These are phyloP conservation scores for Cephaloascus albidus DNA, from an alignment of 805 yeast species.

Conservation along the genomic window DNA sequence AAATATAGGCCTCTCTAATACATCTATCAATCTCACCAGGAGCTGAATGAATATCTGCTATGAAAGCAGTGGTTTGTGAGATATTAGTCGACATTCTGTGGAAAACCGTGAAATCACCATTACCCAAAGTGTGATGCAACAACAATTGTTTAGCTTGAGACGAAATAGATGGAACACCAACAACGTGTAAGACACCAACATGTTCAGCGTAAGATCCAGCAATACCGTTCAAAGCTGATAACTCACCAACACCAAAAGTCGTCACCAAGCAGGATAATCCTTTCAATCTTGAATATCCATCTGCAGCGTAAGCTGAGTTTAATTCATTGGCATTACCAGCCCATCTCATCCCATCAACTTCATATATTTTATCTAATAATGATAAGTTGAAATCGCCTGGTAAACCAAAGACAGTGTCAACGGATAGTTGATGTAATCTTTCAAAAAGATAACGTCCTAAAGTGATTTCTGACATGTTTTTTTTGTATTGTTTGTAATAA, in stretches of 20 bases:
- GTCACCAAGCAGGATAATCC: constrained; percentile 26
- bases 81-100: constrained; percentile 29
- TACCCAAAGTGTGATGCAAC: constrained; percentile 33
- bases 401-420: constrained; percentile 27
- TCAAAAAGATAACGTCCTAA: constrained; percentile 30
- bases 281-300: constrained; percentile 30
- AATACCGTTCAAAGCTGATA: constrained; percentile 26
- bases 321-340: constrained; percentile 34
- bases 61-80: constrained; percentile 25
- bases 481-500: too few relatives aligned
- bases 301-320: constrained; percentile 34
- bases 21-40: constrained; percentile 29
- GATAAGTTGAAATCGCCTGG: constrained; percentile 31
- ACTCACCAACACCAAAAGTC: constrained; percentile 33
- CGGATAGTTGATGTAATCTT: constrained; percentile 26
- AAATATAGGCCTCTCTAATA: constrained; percentile 25
- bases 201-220: constrained; percentile 33
- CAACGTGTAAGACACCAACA: constrained; percentile 28
- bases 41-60: constrained; percentile 22
- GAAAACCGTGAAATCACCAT: constrained; percentile 31
- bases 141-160: constrained; percentile 32
- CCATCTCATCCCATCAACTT: constrained; percentile 30
- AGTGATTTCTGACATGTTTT: constrained; percentile 25
- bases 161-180: constrained; percentile 26
- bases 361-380: constrained; percentile 27